A percentile compares a stretch with the other conserved stretches of the same genome.
These are phyloP conservation scores for Colletotrichum cuscutae DNA, from an alignment of 2,329 filamentous ascomycete species.

Conservation along the genomic window DNA sequence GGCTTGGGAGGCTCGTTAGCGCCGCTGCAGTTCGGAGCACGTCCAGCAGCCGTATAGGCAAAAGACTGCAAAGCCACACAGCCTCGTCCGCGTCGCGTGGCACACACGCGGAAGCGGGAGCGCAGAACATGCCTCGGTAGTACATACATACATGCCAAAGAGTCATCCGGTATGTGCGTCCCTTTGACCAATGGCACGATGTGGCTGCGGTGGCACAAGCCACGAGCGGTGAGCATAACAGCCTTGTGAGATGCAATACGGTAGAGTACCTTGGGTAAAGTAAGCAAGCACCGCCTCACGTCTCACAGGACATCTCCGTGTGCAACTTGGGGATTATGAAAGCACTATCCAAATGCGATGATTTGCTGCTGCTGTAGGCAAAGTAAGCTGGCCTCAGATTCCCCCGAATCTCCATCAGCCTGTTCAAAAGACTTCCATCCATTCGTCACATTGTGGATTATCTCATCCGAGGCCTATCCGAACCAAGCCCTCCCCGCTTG, in stretches of 20 bases:
- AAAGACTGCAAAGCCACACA: neutral
- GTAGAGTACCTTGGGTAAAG: neutral
- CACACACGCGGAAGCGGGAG: neutral
- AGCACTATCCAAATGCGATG: neutral
- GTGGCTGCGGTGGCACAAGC: slow-evolving; percentile 5
- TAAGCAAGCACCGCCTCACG: slow-evolving; percentile 17
- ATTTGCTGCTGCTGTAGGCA: neutral
- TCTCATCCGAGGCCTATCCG: slow-evolving; percentile 1
- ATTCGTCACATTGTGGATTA: neutral
- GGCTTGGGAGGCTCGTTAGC: neutral
- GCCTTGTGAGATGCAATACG: neutral
- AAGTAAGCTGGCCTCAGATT: neutral
- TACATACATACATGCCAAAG: neutral
- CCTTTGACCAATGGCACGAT: neutral
- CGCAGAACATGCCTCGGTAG: neutral
- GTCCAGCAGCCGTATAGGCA: neutral
- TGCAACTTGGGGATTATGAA: neutral
- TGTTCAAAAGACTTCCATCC: neutral
- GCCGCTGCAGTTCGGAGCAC: neutral
- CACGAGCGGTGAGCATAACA: slow-evolving; percentile 29
- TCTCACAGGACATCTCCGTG: neutral
- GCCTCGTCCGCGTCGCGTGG: neutral
- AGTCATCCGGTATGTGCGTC: slow-evolving; percentile 5
- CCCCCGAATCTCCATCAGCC: neutral
- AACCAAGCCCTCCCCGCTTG: neutral